Conservation (phyloP, 2,329 filamentous ascomycete species). For the Blastomyces gilchristii region DNA sequence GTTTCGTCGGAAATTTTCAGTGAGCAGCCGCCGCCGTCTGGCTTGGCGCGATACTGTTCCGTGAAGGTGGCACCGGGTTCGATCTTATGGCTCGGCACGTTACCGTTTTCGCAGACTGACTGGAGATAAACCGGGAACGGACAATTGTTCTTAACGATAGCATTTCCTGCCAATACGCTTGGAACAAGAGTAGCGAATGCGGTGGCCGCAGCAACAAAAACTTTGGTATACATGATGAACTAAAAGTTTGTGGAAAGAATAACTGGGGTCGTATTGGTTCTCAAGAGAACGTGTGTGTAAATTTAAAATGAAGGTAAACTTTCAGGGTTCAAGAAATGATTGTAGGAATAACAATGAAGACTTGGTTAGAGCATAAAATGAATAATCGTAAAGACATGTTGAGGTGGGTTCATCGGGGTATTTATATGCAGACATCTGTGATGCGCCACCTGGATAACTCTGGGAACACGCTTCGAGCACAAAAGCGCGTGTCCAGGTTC, state of each 20-base stretch:
- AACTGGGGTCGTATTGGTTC: conserved; percentile 4
- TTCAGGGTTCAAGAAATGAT: conserved; percentile 5
- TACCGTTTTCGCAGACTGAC: conserved; percentile 29
- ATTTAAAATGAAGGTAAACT: background rate
- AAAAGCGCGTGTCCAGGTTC: background rate
- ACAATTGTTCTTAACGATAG: conserved; percentile 33
- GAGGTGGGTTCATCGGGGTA: conserved; percentile 9
- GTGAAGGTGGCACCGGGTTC: conserved; percentile 27
- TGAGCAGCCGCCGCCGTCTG: conserved; percentile 33
- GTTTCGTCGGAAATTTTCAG: conserved; percentile 32
- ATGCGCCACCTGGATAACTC: background rate
- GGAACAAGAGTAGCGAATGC: conserved; percentile 26
- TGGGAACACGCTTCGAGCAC: background rate
- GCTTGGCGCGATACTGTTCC: conserved; percentile 28
- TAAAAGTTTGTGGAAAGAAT: background rate
- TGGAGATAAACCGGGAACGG: conserved; percentile 30
- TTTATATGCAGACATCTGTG: conserved; percentile 13
- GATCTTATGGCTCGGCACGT: conserved; percentile 27
- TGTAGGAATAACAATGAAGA: conserved; percentile 4
- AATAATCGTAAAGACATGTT: conserved; percentile 3
- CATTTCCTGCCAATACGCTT: conserved; percentile 20
- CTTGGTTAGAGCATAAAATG: conserved; percentile 9
- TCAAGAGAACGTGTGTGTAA: conserved; percentile 4
- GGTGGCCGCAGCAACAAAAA: conserved; percentile 25
- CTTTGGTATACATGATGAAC: conserved; percentile 29